Conservation (phyloP, 306 rosid genomes). For the Medicago truncatula region DNA sequence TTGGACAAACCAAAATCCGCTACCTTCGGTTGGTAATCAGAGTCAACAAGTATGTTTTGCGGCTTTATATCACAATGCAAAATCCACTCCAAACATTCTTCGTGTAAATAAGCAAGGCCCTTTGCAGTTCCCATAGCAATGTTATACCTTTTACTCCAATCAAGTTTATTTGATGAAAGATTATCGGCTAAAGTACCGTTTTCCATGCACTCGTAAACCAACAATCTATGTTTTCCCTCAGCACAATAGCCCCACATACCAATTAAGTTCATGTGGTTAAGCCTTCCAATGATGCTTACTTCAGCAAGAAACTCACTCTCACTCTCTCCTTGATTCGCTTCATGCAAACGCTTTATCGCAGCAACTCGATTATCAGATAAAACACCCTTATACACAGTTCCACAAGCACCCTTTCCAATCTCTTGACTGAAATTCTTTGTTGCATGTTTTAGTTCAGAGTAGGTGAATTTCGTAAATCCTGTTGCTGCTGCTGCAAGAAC, state of each 20-base stretch:
- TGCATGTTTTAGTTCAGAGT: slow-evolving; percentile 27
- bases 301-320: slow-evolving; percentile 35
- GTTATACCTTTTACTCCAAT: slow-evolving; percentile 31
- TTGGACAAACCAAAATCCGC: slow-evolving; percentile 33
- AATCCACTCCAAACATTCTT: slow-evolving; percentile 66
- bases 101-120: slow-evolving; percentile 62
- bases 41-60: slow-evolving; percentile 19
- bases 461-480: slow-evolving; percentile 12
- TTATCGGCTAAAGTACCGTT: slow-evolving; percentile 29
- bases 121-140: slow-evolving; percentile 52
- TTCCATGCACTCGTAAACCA: slow-evolving; percentile 38
- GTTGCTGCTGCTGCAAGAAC: slow-evolving; percentile 24
- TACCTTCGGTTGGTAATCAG: slow-evolving; percentile 29
- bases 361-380: slow-evolving; percentile 25
- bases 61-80: slow-evolving; percentile 52
- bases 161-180: slow-evolving; percentile 24
- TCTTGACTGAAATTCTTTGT: slow-evolving; percentile 28
- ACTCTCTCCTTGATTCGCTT: slow-evolving; percentile 30
- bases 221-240: slow-evolving; percentile 25
- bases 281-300: slow-evolving; percentile 33
- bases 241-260: slow-evolving; percentile 39
- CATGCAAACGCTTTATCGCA: slow-evolving; percentile 25
- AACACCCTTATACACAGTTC: slow-evolving; percentile 8
- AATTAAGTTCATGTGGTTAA: slow-evolving; percentile 35
- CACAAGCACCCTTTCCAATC: slow-evolving; percentile 31